phyloP scores from a whole-genome alignment of 331 rosid genomes.

The Pyracantha coccinea region DNA sequence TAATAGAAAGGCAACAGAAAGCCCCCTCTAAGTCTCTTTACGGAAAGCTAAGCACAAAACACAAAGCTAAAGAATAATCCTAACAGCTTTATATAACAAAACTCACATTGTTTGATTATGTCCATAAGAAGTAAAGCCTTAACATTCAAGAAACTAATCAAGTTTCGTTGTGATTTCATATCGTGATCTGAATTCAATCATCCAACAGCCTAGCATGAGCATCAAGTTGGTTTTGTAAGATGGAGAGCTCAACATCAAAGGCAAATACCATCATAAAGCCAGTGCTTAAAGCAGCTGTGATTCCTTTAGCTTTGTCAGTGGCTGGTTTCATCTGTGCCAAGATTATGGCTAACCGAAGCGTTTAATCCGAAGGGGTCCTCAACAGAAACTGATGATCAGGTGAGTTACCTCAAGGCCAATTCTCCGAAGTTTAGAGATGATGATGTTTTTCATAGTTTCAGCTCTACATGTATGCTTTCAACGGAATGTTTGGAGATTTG shows the following conservation, averaged over 20 bases:
- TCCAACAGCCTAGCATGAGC: not conserved
- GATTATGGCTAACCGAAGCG: slow-evolving; percentile 33
- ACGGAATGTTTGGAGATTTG: not conserved
- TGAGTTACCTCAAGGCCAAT: slow-evolving; percentile 15
- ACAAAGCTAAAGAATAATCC: slow-evolving; percentile 11
- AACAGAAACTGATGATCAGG: slow-evolving; percentile 1
- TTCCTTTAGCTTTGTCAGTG: slow-evolving; percentile 53
- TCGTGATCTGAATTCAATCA: not conserved
- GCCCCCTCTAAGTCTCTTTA: not conserved
- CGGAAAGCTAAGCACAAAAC: not conserved
- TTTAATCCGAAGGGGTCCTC: slow-evolving; percentile 7
- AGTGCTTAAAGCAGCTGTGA: slow-evolving; percentile 46
- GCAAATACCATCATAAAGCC: slow-evolving; percentile 26
- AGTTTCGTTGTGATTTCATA: not conserved
- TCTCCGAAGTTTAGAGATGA: slow-evolving; percentile 12
- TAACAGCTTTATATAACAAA: not conserved
- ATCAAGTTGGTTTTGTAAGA: not conserved
- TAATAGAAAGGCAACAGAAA: not conserved
- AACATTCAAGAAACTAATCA: not conserved
- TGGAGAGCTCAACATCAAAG: slow-evolving; percentile 44
- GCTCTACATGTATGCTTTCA: slow-evolving; percentile 4
- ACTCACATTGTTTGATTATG: not conserved
- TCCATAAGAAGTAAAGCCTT: not conserved
- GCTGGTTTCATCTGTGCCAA: slow-evolving; percentile 47
- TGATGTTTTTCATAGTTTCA: slow-evolving; percentile 25